Percentiles rank a stretch among this genome's conserved stretches.
phyloP scores from a whole-genome alignment of 768 basidiomycete genomes.

The Lepiota brunneoincarnata region DNA sequence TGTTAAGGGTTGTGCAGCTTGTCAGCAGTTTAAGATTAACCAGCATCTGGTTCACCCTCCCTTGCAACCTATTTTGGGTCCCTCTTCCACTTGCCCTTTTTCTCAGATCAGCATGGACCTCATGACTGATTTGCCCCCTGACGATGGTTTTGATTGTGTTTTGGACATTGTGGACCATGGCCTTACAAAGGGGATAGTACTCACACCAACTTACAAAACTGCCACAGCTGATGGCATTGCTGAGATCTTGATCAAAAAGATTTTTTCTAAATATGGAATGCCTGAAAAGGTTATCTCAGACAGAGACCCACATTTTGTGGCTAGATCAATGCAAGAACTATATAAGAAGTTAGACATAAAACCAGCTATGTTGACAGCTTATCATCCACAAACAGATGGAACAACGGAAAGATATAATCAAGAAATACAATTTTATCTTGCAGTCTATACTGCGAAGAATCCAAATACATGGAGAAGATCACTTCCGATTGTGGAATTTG shows the following conservation, averaged over 20 bases:
- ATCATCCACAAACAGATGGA: constrained; percentile 30
- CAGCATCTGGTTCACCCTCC: constrained; percentile 1
- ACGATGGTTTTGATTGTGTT: constrained; percentile 18
- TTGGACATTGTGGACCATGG: constrained; percentile 24
- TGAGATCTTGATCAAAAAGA: background rate
- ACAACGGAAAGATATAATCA: constrained; percentile 20
- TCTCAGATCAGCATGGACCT: constrained; percentile 17
- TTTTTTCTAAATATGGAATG: constrained; percentile 6
- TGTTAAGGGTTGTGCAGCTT: constrained; percentile 8
- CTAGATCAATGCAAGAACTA: constrained; percentile 18
- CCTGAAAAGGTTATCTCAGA: constrained; percentile 14
- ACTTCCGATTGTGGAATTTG: background rate
- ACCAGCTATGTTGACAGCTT: constrained; percentile 27
- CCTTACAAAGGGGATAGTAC: constrained; percentile 10
- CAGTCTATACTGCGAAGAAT: background rate
- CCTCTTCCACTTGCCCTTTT: background rate
- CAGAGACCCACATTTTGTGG: constrained; percentile 23
- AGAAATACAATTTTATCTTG: constrained; percentile 18
- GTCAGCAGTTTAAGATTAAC: constrained; percentile 14
- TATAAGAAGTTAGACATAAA: constrained; percentile 16
- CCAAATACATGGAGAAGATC: background rate
- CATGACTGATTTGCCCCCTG: constrained; percentile 15
- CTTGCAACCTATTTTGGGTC: background rate
- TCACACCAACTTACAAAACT: constrained; percentile 1
- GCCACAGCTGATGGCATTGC: constrained; percentile 9